These are phyloP conservation scores for Wickerhamomyces sydowiorum DNA, from an alignment of 805 yeast genomes.

Conservation along the genomic window DNA sequence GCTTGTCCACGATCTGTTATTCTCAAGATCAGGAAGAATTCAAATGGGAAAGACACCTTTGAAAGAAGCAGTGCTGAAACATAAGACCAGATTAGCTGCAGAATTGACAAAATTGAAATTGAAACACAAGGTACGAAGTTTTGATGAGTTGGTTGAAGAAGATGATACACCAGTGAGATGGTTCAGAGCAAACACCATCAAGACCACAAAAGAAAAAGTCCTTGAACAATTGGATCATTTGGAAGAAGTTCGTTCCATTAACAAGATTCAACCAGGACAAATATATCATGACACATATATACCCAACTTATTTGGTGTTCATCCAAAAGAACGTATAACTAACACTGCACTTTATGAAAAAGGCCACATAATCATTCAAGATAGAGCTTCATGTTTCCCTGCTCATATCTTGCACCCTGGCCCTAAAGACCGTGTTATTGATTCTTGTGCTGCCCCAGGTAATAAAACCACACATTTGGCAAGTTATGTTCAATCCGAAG, in stretches of 20 bases:
- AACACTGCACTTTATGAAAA: constrained; percentile 59
- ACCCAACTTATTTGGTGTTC: constrained; percentile 75
- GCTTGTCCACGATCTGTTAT: constrained; percentile 74
- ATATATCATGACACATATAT: constrained; percentile 71
- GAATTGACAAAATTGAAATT: constrained; percentile 76
- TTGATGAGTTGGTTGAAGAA: constrained; percentile 47
- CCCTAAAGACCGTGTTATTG: constrained; percentile 64
- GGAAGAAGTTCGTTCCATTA: constrained; percentile 38
- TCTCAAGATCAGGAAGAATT: constrained; percentile 72
- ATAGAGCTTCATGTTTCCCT: constrained; percentile 95
- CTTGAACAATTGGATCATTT: constrained; percentile 34
- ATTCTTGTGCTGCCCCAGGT: constrained; percentile 98
- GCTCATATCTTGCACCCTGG: constrained; percentile 70
- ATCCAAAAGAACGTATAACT: constrained; percentile 68
- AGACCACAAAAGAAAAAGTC: constrained; percentile 29
- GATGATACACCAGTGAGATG: constrained; percentile 74
- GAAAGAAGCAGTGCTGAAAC: constrained; percentile 72
- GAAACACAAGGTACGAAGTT: constrained; percentile 55
- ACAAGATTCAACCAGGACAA: constrained; percentile 43
- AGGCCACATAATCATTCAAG: constrained; percentile 88
- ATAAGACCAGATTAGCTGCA: constrained; percentile 76
- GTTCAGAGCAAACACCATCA: constrained; percentile 70
- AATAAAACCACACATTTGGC: constrained; percentile 95
- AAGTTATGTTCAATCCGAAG: constrained; percentile 42
- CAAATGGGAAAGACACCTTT: constrained; percentile 86